phyloP scores from a whole-genome alignment of 2,329 filamentous ascomycete genomes.

The Paracoccidioides lutzii region DNA sequence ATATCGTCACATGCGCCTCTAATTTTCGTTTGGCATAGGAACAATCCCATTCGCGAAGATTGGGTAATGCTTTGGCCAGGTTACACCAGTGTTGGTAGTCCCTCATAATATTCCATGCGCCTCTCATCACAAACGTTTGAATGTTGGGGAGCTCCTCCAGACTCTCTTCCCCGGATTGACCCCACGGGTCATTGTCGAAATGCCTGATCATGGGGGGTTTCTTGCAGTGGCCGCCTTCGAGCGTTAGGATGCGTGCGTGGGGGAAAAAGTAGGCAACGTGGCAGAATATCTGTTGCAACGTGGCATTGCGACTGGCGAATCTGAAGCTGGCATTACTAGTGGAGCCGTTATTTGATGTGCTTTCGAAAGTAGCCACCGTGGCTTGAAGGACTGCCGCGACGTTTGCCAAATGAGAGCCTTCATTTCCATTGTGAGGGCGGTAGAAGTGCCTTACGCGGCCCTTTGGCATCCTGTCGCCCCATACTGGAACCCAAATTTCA shows the following conservation, averaged over 20 bases:
- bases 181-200: slow-evolving; percentile 32
- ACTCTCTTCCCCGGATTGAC: slow-evolving; percentile 19
- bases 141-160: slow-evolving; percentile 44
- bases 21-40: slow-evolving; percentile 56
- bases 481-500: slow-evolving; percentile 68
- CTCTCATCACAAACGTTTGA: slow-evolving; percentile 56
- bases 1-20: slow-evolving; percentile 59
- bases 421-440: slow-evolving; percentile 15
- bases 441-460: slow-evolving; percentile 32
- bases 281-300: slow-evolving; percentile 55
- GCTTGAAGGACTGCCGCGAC: slow-evolving; percentile 15
- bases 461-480: slow-evolving; percentile 41
- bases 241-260: slow-evolving; percentile 51
- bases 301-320: slow-evolving; percentile 47
- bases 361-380: slow-evolving; percentile 18
- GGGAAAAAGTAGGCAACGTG: slow-evolving; percentile 49
- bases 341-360: slow-evolving; percentile 12
- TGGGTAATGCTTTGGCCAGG: slow-evolving; percentile 51
- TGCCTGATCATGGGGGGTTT: slow-evolving; percentile 57
- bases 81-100: slow-evolving; percentile 49
- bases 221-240: slow-evolving; percentile 65
- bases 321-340: slow-evolving; percentile 16
- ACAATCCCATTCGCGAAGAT: slow-evolving; percentile 44
- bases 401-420: slow-evolving; percentile 14
- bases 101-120: slow-evolving; percentile 65